These are phyloP conservation scores for Nigrospora sphaerica DNA, from an alignment of 2,329 filamentous ascomycete species.

Conservation along the genomic window DNA sequence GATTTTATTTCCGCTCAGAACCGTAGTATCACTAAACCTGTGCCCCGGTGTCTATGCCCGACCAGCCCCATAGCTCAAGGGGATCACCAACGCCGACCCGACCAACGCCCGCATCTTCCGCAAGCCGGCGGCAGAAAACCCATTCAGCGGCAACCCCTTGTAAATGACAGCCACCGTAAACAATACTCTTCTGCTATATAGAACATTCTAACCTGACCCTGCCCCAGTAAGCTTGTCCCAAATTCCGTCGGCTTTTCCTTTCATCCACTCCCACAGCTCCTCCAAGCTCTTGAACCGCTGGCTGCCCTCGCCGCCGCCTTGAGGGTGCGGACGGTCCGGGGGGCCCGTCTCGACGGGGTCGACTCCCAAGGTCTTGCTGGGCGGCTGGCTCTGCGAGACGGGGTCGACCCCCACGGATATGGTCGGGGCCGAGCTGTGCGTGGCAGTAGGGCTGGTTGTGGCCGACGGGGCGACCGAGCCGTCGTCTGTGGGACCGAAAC, in stretches of 20 bases:
- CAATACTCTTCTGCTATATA: too few relatives aligned
- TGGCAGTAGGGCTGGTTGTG: not conserved
- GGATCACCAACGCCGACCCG: too few relatives aligned
- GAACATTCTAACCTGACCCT: not conserved
- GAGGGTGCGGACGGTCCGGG: not conserved
- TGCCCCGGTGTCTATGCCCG: too few relatives aligned
- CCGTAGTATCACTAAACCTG: too few relatives aligned
- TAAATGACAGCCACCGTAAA: too few relatives aligned
- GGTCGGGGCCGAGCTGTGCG: not conserved
- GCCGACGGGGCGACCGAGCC: not conserved
- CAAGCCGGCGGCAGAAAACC: too few relatives aligned
- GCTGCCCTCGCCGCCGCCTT: not conserved
- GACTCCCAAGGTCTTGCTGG: not conserved
- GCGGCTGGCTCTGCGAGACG: not conserved
- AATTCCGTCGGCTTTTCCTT: not conserved
- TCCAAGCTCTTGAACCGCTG: not conserved
- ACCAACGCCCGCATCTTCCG: too few relatives aligned
- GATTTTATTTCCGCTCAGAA: too few relatives aligned
- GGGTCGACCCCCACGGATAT: not conserved
- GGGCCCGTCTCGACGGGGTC: not conserved
- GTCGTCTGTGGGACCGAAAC: too few relatives aligned
- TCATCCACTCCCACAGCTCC: slow-evolving; percentile 1
- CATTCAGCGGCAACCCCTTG: too few relatives aligned
- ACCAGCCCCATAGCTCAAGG: too few relatives aligned
- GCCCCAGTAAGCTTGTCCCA: not conserved